Evolutionary conservation across 352 stramenopile genomes (phyloP).

Genomic region (Phytophthora agathidicida): DNA sequence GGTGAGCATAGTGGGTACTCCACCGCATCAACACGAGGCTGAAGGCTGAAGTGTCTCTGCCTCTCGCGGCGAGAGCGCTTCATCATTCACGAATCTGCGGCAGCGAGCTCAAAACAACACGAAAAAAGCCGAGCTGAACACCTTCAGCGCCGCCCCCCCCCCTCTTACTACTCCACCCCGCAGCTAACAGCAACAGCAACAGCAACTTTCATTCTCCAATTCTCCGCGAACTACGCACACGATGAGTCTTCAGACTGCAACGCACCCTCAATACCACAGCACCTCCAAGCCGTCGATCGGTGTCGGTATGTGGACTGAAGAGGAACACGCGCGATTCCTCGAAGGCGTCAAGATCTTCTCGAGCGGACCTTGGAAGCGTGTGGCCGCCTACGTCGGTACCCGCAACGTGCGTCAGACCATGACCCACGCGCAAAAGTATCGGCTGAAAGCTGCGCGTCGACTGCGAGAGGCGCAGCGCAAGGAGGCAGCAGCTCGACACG

Average conservation of each 20-base stretch:
- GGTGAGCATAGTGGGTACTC: conserved; percentile 31
- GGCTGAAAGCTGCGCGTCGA: conserved; percentile 63
- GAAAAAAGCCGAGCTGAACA: conserved; percentile 12
- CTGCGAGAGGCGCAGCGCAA: conserved; percentile 62
- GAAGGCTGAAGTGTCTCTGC: conserved; percentile 34
- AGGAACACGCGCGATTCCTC: conserved; percentile 77
- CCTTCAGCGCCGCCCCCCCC: not conserved
- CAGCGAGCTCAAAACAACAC: conserved; percentile 21
- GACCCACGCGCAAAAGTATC: conserved; percentile 83
- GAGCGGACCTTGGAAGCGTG: conserved; percentile 73
- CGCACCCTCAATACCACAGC: conserved; percentile 23
- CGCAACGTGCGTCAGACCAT: conserved; percentile 83
- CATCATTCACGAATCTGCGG: conserved; percentile 38
- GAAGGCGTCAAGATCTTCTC: conserved; percentile 78
- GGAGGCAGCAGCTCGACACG: conserved; percentile 44
- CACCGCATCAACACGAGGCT: conserved; percentile 1
- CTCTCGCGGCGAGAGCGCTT: conserved; percentile 13
- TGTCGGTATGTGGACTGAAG: conserved; percentile 66
- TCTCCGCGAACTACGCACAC: conserved; percentile 9
- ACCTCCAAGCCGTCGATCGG: conserved; percentile 24
- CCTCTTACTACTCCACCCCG: not conserved
- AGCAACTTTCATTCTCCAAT: conserved; percentile 22
- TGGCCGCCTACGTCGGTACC: conserved; percentile 75
- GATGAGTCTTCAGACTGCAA: conserved; percentile 29
- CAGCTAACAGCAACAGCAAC: conserved; percentile 5